Evolutionary conservation across 106 monocot genomes (phyloP), one percentile per base, ranked within the genome.

Genomic region (Chionographis japonica): DNA sequence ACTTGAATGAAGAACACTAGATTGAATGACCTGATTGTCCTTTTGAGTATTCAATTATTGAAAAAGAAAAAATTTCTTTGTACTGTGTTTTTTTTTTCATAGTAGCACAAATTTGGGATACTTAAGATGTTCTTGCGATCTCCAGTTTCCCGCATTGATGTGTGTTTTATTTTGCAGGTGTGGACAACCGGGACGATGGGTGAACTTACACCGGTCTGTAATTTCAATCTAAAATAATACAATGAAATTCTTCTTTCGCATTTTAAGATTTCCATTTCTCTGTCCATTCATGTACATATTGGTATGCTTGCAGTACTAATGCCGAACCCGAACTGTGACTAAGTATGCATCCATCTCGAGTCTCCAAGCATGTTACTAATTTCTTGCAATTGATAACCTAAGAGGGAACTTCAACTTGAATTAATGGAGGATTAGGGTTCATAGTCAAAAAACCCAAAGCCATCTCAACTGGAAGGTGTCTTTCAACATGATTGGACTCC

Each of bases 121-220:
- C 9, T 46, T 46, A 46, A 39, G 37, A 15, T 40, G 54, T 56
- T 11, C 17, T 19, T 56, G 37, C 8, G 15, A 39, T 13, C 55
- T 55, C 40, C 37, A 39, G 38, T 13, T 12, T 15, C 12, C 37
- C 1, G 27, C 40, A 55, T 10, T 38, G 4, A 6, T 67, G 38
- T 58, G 11, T 11, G 54, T 73, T 57, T 80, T 72, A 19, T 50
- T 62, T 49, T 73, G 71, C 79, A 95, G 95, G 95, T 92, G 4
- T 97, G 97, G 97, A 97, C 97, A 58, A 92, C 97, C 19, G 97
- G 97, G 80, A 92, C 97, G 56, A 97, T 97, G 97, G 97, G 97
- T 52, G 97, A 97, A 72, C 89, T 97, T 66, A 83, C 92, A 58
- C 97, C 97, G 7, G 97, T 95, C 62, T 86, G 81, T 80, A 51